Conservation (phyloP, 495 filamentous ascomycete genomes). For the Neurospora tetraspora region DNA sequence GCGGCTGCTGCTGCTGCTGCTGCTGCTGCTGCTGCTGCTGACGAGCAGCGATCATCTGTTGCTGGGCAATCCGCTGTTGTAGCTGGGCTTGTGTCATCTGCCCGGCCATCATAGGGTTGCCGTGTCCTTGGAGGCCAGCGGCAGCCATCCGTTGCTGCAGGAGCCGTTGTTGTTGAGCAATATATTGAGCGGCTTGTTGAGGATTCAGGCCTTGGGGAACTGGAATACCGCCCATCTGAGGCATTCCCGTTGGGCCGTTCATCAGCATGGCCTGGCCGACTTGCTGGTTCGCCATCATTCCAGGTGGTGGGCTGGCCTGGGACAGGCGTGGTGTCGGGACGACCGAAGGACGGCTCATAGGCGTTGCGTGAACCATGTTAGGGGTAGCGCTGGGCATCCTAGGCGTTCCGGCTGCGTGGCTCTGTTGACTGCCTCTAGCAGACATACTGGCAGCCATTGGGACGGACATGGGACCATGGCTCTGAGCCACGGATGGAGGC, state of each 20-base stretch:
- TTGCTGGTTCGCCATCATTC: constrained; percentile 43
- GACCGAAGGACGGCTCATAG: constrained; percentile 53
- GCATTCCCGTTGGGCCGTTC: constrained; percentile 32
- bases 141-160: constrained; percentile 34
- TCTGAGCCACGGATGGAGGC: constrained; percentile 67
- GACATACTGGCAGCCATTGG: constrained; percentile 65
- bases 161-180: constrained; percentile 48
- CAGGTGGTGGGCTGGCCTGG: constrained; percentile 57
- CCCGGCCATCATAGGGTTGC: constrained; percentile 29
- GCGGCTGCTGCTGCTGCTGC: constrained; percentile 15
- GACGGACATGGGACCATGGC: constrained; percentile 50
- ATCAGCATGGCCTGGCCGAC: constrained; percentile 43
- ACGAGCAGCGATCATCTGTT: constrained; percentile 13
- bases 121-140: constrained; percentile 16
- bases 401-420: constrained; percentile 66
- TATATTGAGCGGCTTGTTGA: constrained; percentile 21
- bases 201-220: constrained; percentile 5
- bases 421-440: constrained; percentile 70
- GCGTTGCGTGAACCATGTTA: constrained; percentile 61
- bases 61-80: constrained; percentile 31
- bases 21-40: constrained; percentile 12
- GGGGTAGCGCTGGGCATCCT: constrained; percentile 72
- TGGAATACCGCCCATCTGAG: constrained; percentile 19
- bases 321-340: constrained; percentile 63
- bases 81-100: constrained; percentile 18